A percentile compares a stretch with the other conserved stretches of the same genome.
These are phyloP conservation scores for Pleurotus salmoneostramineus DNA, from an alignment of 768 basidiomycete species.

Conservation along the genomic window DNA sequence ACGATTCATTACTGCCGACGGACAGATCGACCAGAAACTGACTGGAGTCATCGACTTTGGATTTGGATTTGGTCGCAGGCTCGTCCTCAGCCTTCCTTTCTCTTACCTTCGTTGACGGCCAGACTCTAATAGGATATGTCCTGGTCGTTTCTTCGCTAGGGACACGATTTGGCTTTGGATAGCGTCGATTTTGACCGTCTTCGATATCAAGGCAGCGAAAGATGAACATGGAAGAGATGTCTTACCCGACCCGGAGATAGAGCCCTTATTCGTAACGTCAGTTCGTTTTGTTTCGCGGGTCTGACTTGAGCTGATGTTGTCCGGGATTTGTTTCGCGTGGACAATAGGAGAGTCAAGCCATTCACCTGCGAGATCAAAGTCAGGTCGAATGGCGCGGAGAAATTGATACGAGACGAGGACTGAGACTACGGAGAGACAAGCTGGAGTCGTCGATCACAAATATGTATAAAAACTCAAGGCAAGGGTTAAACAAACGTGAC, in stretches of 20 bases:
- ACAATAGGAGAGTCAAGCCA: too few species aligned
- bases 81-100: neutral
- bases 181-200: neutral
- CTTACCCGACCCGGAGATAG: neutral
- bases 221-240: neutral
- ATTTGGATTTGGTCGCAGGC: neutral
- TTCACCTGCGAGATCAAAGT: too few species aligned
- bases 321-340: too few species aligned
- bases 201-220: neutral
- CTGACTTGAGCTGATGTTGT: too few species aligned
- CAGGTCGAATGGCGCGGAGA: too few species aligned
- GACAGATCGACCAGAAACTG: neutral
- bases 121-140: neutral
- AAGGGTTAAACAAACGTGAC: too few species aligned
- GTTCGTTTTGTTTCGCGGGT: too few species aligned
- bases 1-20: neutral
- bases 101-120: neutral
- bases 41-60: neutral
- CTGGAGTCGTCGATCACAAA: too few species aligned
- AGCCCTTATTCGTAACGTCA: too few species aligned
- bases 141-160: neutral
- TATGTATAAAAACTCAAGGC: too few species aligned
- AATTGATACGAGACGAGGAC: too few species aligned
- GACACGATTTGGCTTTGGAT: neutral
- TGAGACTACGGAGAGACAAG: too few species aligned